phyloP scores from a whole-genome alignment of 345 rosid genomes.

The Brassica napus region DNA sequence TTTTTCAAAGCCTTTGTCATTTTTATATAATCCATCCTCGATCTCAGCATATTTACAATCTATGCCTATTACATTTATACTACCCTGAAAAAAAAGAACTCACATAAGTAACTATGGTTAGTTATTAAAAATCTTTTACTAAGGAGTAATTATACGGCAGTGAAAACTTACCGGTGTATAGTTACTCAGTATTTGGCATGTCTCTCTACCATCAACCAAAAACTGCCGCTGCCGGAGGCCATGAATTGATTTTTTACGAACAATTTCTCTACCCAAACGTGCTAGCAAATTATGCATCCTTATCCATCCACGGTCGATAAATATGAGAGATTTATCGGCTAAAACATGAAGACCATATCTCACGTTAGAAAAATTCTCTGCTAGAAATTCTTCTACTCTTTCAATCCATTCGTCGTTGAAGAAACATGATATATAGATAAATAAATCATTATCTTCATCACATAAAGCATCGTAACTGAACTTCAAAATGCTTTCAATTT shows the following conservation, averaged over 20 bases:
- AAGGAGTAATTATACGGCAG: not conserved
- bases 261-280: slow-evolving; percentile 34
- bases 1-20: not conserved
- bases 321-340: slow-evolving; percentile 35
- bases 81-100: not conserved
- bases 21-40: not conserved
- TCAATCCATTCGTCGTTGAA: not conserved
- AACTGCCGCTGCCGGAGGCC: slow-evolving; percentile 26
- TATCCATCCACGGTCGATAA: not conserved
- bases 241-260: slow-evolving; percentile 23
- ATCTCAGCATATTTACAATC: not conserved
- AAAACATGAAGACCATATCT: slow-evolving; percentile 2
- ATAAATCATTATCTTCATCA: slow-evolving; percentile 22
- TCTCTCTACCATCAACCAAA: slow-evolving; percentile 31
- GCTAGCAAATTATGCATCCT: slow-evolving; percentile 37
- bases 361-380: not conserved
- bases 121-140: not conserved
- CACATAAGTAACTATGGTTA: not conserved
- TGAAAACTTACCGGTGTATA: slow-evolving; percentile 15
- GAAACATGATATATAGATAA: slow-evolving; percentile 41
- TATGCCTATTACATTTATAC: slow-evolving; percentile 19
- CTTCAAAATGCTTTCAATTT: slow-evolving; percentile 18
- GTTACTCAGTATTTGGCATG: slow-evolving; percentile 8
- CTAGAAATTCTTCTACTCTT: not conserved
- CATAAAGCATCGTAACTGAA: slow-evolving; percentile 41